Base-by-base conservation (phyloP, 2,329 filamentous ascomycete genomes). In the Aspergillus sp. region DNA sequence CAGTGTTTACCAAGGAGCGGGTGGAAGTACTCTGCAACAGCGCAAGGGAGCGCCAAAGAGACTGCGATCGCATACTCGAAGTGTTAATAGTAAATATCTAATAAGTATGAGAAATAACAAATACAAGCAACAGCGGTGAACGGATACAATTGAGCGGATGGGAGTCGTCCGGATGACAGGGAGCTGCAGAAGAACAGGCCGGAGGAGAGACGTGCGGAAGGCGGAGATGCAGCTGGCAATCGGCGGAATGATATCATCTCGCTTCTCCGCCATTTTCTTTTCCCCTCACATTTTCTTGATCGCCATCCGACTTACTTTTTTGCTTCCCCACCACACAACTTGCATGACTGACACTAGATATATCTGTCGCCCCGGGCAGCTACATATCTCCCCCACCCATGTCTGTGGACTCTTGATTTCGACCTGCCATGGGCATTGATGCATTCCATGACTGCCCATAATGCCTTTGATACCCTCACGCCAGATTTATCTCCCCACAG, bases 401-500 rank as follows among this genome's bases (percentile, higher is more conserved):
- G 53, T 38, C 45, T 32, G 36, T 49, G 15, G 28, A 17, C 47
- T 41, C 38, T 36, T 25, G 13, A 47, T 25, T 36, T 32, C 23
- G 54, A 25, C 45, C 7, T 59, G 55, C 19, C 54, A 65, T 68
- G 58, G 28, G 28, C 28, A 30, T 30, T 30, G 28, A 30, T 30
- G 55, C 47, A 58, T 43, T 52, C 41, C 48, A 47, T 49, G 64
- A 69, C 64, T 55, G 41, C 63, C 53, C 43, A 64, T 65, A 43
- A 57, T 55, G 66, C 67, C 47, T 63, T 64, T 65, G 48, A 57
- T 55, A 65, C 67, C 47, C 63, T 70, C 59, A 53, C 61, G 17
- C 23, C 63, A 66, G 52, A 64, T 69, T 25, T 78, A 83, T 65
- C 79, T 87, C 3, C 84, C 85, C 4, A 79, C 82, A 59, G 85